A percentile compares a stretch with the other conserved stretches of the same genome.
phyloP scores from a whole-genome alignment of 805 yeast genomes.

The Saturnispora quitensis region DNA sequence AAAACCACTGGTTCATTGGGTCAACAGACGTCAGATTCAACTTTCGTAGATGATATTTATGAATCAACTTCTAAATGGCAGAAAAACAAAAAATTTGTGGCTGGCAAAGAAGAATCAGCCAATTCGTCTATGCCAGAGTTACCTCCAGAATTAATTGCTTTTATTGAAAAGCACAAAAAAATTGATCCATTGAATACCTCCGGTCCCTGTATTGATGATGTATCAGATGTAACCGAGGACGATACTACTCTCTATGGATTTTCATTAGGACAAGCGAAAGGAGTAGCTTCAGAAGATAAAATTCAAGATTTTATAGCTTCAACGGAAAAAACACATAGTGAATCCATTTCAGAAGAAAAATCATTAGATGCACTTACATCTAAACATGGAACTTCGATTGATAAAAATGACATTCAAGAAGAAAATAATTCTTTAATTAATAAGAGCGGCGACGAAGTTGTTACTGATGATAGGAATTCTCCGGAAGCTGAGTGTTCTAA shows the following conservation, averaged over 20 bases:
- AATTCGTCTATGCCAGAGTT: neutral
- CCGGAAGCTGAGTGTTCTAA: neutral
- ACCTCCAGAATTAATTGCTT: too few relatives aligned
- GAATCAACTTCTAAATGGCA: too few relatives aligned
- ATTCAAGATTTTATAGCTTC: neutral
- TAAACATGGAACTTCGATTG: neutral
- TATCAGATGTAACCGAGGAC: too few relatives aligned
- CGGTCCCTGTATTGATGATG: too few relatives aligned
- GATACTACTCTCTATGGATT: too few relatives aligned
- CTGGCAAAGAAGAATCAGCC: neutral
- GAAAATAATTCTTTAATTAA: too few relatives aligned
- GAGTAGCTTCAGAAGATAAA: neutral
- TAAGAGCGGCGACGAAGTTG: neutral
- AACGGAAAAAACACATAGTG: constrained; percentile 1
- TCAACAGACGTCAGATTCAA: too few relatives aligned
- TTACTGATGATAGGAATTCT: neutral
- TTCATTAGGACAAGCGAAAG: too few relatives aligned
- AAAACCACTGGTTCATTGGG: neutral
- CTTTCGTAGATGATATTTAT: too few relatives aligned
- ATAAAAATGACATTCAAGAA: neutral
- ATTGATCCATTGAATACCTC: too few relatives aligned
- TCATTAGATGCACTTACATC: neutral
- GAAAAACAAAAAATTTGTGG: too few relatives aligned
- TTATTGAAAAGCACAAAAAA: too few relatives aligned
- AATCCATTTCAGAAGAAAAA: neutral